Evolutionary conservation across 805 yeast genomes (phyloP), one percentile per base, ranked within the genome.

Genomic region (Kodamaea laetipori): DNA sequence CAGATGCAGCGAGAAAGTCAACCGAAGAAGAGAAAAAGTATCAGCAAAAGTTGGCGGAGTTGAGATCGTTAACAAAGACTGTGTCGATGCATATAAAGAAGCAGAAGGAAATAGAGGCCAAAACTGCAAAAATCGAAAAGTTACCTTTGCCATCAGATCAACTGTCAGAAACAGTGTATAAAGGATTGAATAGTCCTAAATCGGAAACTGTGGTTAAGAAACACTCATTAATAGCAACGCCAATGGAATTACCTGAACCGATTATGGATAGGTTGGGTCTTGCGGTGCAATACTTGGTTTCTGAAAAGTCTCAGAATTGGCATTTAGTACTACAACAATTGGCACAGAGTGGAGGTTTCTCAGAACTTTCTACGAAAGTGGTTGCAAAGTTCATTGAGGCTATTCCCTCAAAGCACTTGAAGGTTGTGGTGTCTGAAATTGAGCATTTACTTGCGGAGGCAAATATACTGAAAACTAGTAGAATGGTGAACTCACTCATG

Each of bases 231-330:
- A 37, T 51, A 1, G 51, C 54, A 1, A 56, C 59, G 1, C 44
- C 51, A 1, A 49, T 56, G 4, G 53, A 56, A 1, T 44, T 78
- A 3, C 81, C 83, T 0, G 39, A 44, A 1, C 39, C 61, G 0
- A 60, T 78, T 8, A 41, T 57, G 9, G 64, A 62, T 3, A 61
- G 63, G 25, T 51, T 78, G 6, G 75, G 74, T 0, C 63, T 70
- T 10, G 59, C 77, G 0, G 51, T 70, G 3, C 68, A 65, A 39
- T 66, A 60, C 48, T 63, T 78, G 26, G 65, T 71, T 0, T 60
- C 67, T 15, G 56, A 63, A 38, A 61, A 66, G 15, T 52, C 62
- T 23, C 76, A 73, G 43, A 67, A 77, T 51, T 78, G 82, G 82
- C 55, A 55, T 1, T 61, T 77, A 34, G 77, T 76, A 9, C 52